These are phyloP conservation scores for Cyberlindnera amylophila DNA, from an alignment of 805 yeast genomes.

Conservation along the genomic window DNA sequence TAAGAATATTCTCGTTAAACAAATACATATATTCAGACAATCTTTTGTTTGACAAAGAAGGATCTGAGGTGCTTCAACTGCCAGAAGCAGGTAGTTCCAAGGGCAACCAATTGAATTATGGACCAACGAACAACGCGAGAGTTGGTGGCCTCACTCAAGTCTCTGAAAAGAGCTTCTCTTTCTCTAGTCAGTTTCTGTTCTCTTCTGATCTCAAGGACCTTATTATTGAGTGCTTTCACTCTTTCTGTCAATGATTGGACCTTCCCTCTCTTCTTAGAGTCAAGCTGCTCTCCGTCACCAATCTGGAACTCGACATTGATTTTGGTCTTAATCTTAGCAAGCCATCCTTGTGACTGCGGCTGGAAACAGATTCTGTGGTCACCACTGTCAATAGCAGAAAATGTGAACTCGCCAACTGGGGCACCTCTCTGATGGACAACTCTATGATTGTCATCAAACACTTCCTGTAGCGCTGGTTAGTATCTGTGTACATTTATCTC, in stretches of 20 bases:
- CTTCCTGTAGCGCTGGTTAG: slow-evolving; percentile 35
- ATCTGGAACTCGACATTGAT: slow-evolving; percentile 61
- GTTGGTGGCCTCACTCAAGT: slow-evolving; percentile 67
- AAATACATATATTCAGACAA: slow-evolving; percentile 17
- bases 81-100: slow-evolving; percentile 67
- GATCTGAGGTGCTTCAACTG: slow-evolving; percentile 71
- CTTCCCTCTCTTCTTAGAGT: slow-evolving; percentile 60
- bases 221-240: slow-evolving; percentile 52
- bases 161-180: slow-evolving; percentile 70
- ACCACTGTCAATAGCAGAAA: slow-evolving; percentile 71
- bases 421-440: slow-evolving; percentile 67
- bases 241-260: slow-evolving; percentile 53
- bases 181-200: slow-evolving; percentile 70
- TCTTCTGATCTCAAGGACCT: slow-evolving; percentile 55
- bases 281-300: slow-evolving; percentile 63
- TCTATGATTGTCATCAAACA: slow-evolving; percentile 72
- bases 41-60: slow-evolving; percentile 75
- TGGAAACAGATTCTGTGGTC: slow-evolving; percentile 73
- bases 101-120: slow-evolving; percentile 57
- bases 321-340: slow-evolving; percentile 53
- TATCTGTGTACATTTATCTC: too few species aligned
- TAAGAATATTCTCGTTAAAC: too few species aligned
- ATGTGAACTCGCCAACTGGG: slow-evolving; percentile 66
- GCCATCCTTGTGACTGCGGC: slow-evolving; percentile 55
- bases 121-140: slow-evolving; percentile 73